Base-by-base conservation (phyloP, 495 filamentous ascomycete species). In the Copromyces sp. region DNA sequence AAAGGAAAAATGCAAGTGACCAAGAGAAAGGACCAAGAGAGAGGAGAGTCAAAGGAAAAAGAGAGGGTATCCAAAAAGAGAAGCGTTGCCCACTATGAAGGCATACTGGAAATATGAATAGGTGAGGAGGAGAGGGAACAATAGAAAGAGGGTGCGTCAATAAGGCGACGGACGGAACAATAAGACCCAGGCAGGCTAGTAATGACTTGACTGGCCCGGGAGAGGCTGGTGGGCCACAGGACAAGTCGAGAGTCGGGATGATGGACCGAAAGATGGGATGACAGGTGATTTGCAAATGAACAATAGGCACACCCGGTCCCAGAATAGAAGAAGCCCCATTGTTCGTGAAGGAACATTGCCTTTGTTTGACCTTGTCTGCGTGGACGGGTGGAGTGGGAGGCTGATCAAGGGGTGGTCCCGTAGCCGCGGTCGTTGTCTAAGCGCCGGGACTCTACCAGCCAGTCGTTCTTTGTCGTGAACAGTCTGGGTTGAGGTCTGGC, bases 41-140 rank as follows among this genome's bases (percentile, higher is more conserved):
- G 41, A 14, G 24, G 24, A 37, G 24, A 20, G 41, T 59, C 12
- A 17, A 41, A 17, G 29, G 37, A 44, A 45, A 53, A 29, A 9
- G n/a, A 37, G 41, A 40, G 39, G 70, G 24, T 41, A 41, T 42
- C 59, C 45, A 72, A 68, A 69, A 69, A 68, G 44, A 69, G 74
- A 74, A 68, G 68, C 40, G 65, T 71, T 71, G 59, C 20, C 47
- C 45, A 47, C 71, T 75, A 72, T 73, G 69, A 61, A 70, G 69
- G 45, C 75, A 76, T 72, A 71, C 20, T 61, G 73, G 74, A 68
- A 70, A 74, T 74, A 68, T 68, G 70, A 37, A 68, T 39, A 39
- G 32, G 24, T 68, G 74, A 73, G 74, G 61, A 71, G 20, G 42
- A 42, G 70, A 41, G 47, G 65, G 70, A 69, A 78, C 75, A 78